Base-by-base conservation (phyloP, 805 yeast species). In the Suhomyces canberraensis region DNA sequence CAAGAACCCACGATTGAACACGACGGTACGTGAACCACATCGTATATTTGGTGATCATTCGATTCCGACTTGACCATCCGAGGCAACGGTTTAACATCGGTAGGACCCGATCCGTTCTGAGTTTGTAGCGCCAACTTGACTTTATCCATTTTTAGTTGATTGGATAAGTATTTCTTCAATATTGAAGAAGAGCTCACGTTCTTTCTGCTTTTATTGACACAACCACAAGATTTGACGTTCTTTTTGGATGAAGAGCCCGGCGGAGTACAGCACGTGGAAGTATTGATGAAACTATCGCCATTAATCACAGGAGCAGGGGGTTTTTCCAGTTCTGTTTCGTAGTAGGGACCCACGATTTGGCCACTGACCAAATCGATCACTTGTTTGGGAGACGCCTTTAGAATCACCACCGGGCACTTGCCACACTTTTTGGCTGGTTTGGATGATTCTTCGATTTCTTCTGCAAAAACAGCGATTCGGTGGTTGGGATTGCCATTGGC, bases 401-500 rank as follows among this genome's bases (percentile, higher is more conserved):
- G 43, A n/a, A 67, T 61, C 3, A 60, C 47, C 13, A 62, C 60
- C 0, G 68, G 63, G 14, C 35, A 32, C 16, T 8, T 5, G 16
- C 7, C 14, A 11, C 18, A 16, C 11, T 26, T 26, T 16, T 44
- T 45, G 6, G 18, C 8, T 7, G 41, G 16, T 6, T 14, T 26
- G 16, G 17, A 8, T 5, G 17, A 13, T 9, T 24, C 27, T 11
- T 39, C 42, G 8, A 64, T 48, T 33, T 66, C 64, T 41, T 73
- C 73, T 3, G 80, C 81, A 49, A 70, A 64, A 4, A 78, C 78
- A 8, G 87, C 86, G 11, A 79, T 67, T 33, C 87, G 58, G 42
- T 77, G 79, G 48, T 68, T 62, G 18, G 70, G 69, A 47, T 68
- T 69, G 16, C 67, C 67, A 33, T 66, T 66, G 4, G 75, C 76